phyloP scores from a whole-genome alignment of 2,329 filamentous ascomycete species.

The Macrophomina phaseolina region DNA sequence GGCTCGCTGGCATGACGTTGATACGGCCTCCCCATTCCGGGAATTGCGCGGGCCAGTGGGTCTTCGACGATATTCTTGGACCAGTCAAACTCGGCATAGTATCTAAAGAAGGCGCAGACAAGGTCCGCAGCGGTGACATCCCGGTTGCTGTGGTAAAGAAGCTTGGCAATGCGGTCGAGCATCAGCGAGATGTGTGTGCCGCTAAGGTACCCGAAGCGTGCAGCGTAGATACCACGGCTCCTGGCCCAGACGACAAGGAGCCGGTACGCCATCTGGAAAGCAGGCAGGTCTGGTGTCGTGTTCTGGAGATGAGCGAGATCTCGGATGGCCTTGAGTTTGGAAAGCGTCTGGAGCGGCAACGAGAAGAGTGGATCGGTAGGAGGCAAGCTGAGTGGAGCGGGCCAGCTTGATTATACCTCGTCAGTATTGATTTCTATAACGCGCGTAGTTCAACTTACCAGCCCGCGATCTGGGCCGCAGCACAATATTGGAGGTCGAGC shows the following conservation, averaged over 20 bases:
- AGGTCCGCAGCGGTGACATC: conserved; percentile 57
- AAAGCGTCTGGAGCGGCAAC: conserved; percentile 61
- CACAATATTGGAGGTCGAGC: conserved; percentile 71
- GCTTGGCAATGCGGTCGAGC: conserved; percentile 65
- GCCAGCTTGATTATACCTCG: conserved; percentile 39
- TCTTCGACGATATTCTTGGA: conserved; percentile 61
- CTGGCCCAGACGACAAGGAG: conserved; percentile 68
- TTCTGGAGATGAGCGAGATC: conserved; percentile 66
- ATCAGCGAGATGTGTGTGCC: conserved; percentile 70
- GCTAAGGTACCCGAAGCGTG: conserved; percentile 68
- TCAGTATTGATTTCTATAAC: neutral
- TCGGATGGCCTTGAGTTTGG: conserved; percentile 68
- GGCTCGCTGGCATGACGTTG: conserved; percentile 63
- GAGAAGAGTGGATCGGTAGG: conserved; percentile 61
- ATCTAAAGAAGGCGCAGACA: conserved; percentile 64
- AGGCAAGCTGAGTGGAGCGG: conserved; percentile 49
- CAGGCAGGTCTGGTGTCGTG: conserved; percentile 63
- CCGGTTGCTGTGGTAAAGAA: conserved; percentile 45
- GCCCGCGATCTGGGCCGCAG: conserved; percentile 61
- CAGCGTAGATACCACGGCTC: conserved; percentile 66
- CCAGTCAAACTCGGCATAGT: conserved; percentile 70
- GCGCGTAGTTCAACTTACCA: conserved; percentile 38
- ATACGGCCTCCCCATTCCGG: conserved; percentile 49
- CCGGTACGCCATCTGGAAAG: conserved; percentile 65
- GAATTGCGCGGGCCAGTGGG: conserved; percentile 57